These are phyloP conservation scores for Hypoxylon sp. DNA, from an alignment of 2,329 filamentous ascomycete genomes.

Conservation along the genomic window DNA sequence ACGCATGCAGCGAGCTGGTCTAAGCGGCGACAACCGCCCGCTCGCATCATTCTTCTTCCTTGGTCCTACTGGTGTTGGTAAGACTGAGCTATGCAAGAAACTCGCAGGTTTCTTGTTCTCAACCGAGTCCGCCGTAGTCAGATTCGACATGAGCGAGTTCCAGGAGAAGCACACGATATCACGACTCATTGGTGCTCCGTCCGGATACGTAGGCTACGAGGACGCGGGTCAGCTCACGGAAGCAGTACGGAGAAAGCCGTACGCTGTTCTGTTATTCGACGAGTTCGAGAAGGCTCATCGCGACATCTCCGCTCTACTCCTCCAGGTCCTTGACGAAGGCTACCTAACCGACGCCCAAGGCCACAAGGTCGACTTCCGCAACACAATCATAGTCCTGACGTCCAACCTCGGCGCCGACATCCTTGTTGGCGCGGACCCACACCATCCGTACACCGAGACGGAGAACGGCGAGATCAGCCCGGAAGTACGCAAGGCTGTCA, in stretches of 20 bases:
- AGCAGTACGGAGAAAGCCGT: conserved; percentile 93
- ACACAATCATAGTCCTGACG: conserved; percentile 95
- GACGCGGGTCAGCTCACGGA: conserved; percentile 97
- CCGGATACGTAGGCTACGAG: conserved; percentile 96
- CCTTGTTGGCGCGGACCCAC: conserved; percentile 79
- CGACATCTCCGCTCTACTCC: conserved; percentile 90
- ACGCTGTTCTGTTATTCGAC: conserved; percentile 94
- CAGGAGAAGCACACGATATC: conserved; percentile 98
- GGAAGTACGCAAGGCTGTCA: conserved; percentile 81
- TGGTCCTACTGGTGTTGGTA: conserved; percentile 95
- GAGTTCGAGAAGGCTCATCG: conserved; percentile 98
- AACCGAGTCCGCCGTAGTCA: conserved; percentile 88
- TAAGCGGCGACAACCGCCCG: conserved; percentile 91
- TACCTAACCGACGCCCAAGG: conserved; percentile 96
- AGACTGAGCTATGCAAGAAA: conserved; percentile 97
- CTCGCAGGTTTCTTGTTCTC: conserved; percentile 94
- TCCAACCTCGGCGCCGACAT: conserved; percentile 95
- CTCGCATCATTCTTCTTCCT: conserved; percentile 98
- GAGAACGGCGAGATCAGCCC: conserved; percentile 77
- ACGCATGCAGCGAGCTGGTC: conserved; percentile 89
- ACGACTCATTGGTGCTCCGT: conserved; percentile 90
- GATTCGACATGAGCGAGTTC: conserved; percentile 98
- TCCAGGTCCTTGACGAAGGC: conserved; percentile 96
- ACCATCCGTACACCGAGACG: conserved; percentile 73
- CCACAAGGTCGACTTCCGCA: conserved; percentile 96